Conservation (phyloP, 768 basidiomycete species). For the Kockovaella imperatae region DNA sequence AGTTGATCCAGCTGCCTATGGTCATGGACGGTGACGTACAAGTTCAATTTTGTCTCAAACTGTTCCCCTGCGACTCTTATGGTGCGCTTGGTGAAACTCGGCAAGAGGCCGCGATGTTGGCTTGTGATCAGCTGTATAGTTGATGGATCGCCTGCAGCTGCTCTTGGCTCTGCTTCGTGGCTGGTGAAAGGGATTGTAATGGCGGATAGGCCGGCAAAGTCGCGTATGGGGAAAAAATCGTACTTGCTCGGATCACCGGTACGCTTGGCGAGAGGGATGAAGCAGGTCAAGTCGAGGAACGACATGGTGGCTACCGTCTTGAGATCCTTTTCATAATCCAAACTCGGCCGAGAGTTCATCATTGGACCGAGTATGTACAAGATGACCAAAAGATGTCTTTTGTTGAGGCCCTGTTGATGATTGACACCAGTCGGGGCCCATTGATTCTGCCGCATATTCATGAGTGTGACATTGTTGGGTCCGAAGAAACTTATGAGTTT, state of each 20-base stretch:
- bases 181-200: not conserved
- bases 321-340: too few species aligned
- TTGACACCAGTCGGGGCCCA: not conserved
- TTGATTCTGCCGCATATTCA: not conserved
- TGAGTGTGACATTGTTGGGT: not conserved
- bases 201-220: not conserved
- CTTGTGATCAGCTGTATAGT: not conserved
- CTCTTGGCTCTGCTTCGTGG: too few species aligned
- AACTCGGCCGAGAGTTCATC: too few species aligned
- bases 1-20: too few species aligned
- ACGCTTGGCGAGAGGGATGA: not conserved
- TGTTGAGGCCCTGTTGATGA: not conserved
- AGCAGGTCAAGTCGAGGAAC: not conserved
- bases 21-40: too few species aligned
- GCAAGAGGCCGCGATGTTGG: too few species aligned
- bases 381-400: not conserved
- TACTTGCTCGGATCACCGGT: not conserved
- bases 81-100: too few species aligned
- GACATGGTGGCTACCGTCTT: not conserved
- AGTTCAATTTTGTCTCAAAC: too few species aligned
- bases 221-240: not conserved
- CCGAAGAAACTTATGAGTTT: not conserved
- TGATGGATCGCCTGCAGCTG: not conserved
- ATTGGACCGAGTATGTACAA: not conserved
- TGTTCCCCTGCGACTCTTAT: too few species aligned